Evolutionary conservation across 495 filamentous ascomycete genomes (phyloP), one percentile per base, ranked within the genome.

Genomic region (Neurospora sp.): DNA sequence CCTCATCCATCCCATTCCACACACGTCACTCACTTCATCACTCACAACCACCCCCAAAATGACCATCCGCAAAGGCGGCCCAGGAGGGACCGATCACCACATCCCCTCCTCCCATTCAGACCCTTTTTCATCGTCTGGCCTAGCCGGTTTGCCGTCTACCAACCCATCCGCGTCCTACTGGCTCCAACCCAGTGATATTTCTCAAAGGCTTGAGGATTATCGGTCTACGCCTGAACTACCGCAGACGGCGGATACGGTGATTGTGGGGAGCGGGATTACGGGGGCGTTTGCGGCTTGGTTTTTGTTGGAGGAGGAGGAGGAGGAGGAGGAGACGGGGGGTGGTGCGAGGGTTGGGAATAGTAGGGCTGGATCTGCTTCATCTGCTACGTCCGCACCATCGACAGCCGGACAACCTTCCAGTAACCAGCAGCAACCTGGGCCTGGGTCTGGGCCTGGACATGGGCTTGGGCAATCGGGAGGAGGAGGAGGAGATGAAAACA

Each of bases 201-300:
- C 88, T 2, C 75, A 84, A 3, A 84, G 85, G 48, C 83, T 91
- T 1, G 80, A 89, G 1, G 87, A 87, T 18, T 89, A 92, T 75
- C 81, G 84, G 0, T 87, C 90, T 3, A 93, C 91, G 1, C 69
- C 80, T 5, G 80, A 86, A 1, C 80, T 96, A 3, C 92, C 93
- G 0, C 66, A 77, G 7, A 83, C 85, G 1, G 90, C 93, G 44
- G 86, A 94, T 37, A 86, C 92, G 3, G 82, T 87, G 6, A 88
- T 96, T 16, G 87, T 94, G 9, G 92, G 92, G 39, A 89, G 87
- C 40, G 92, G 92, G 1, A 91, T 94, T 38, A 91, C 91, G 1
- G 92, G 91, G 1, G 82, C 87, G 5, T 89, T 88, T 27, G 89
- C 89, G 3, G 91, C 92, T 3, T 82, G 87, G 18, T 90, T 89